phyloP scores from a whole-genome alignment of 345 rosid species.

The Euphorbia peplus region DNA sequence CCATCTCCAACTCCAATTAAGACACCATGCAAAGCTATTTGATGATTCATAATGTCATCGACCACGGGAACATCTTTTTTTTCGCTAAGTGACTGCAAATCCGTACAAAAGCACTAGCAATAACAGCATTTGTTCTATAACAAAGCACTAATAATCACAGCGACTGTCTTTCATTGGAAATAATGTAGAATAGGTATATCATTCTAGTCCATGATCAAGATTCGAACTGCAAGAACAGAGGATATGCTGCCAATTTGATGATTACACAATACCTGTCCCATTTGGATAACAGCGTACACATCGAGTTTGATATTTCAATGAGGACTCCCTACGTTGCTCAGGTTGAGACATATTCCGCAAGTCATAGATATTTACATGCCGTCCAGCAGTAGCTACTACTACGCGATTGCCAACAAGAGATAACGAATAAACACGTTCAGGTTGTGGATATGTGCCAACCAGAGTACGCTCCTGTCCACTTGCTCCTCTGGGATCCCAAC shows the following conservation, averaged over 20 bases:
- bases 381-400: constrained; percentile 95
- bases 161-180: neutral
- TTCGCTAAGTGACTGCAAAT: neutral
- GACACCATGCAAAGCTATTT: neutral
- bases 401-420: constrained; percentile 89
- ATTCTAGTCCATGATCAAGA: neutral
- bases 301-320: constrained; percentile 90
- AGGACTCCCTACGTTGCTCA: constrained; percentile 92
- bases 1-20: neutral
- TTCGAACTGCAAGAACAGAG: neutral
- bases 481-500: constrained; percentile 98
- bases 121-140: too few relatives aligned
- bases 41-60: neutral
- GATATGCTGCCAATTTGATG: neutral
- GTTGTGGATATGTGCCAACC: constrained; percentile 81
- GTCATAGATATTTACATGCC: constrained; percentile 91
- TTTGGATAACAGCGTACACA: constrained; percentile 94
- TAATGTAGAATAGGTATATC: neutral
- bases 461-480: constrained; percentile 83
- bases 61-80: neutral
- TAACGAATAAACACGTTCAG: constrained; percentile 91
- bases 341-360: constrained; percentile 94
- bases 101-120: too few relatives aligned
- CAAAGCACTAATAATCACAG: neutral
- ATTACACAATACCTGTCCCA: constrained; percentile 60